phyloP scores from a whole-genome alignment of 164 flowering plant genomes.

The Santalum album region DNA sequence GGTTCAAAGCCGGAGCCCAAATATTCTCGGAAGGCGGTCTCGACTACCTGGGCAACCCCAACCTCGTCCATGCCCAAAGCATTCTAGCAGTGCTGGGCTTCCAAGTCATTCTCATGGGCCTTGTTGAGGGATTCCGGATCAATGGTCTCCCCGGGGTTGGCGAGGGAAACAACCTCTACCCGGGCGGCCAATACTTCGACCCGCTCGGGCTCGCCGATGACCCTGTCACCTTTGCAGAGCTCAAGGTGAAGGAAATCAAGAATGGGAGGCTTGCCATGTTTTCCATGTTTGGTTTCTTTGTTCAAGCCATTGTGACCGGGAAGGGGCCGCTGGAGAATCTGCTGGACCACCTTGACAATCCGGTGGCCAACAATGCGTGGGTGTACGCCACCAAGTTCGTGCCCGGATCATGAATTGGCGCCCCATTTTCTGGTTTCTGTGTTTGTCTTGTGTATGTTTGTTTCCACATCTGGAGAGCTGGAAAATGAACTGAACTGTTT shows the following conservation, averaged over 20 bases:
- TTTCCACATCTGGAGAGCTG: too few species aligned
- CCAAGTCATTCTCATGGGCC: conserved; percentile 70
- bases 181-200: conserved; percentile 74
- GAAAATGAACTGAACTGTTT: too few species aligned
- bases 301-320: conserved; percentile 66
- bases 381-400: conserved; percentile 72
- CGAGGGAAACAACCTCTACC: conserved; percentile 67
- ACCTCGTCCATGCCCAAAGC: conserved; percentile 75
- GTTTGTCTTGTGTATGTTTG: neutral
- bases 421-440: neutral
- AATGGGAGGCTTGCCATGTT: conserved; percentile 76
- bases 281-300: conserved; percentile 82
- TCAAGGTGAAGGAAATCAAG: conserved; percentile 78
- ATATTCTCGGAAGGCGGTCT: conserved; percentile 72
- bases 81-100: conserved; percentile 58
- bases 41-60: conserved; percentile 74
- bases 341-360: conserved; percentile 65
- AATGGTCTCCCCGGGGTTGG: conserved; percentile 63
- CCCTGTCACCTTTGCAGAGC: conserved; percentile 63
- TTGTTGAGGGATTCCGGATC: conserved; percentile 65
- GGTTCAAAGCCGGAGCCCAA: conserved; percentile 79
- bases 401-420: conserved; percentile 48
- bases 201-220: conserved; percentile 72
- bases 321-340: conserved; percentile 72
- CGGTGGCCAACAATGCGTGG: conserved; percentile 80